Conservation (phyloP, 345 rosid genomes). For the Gossypium ekmanianum region DNA sequence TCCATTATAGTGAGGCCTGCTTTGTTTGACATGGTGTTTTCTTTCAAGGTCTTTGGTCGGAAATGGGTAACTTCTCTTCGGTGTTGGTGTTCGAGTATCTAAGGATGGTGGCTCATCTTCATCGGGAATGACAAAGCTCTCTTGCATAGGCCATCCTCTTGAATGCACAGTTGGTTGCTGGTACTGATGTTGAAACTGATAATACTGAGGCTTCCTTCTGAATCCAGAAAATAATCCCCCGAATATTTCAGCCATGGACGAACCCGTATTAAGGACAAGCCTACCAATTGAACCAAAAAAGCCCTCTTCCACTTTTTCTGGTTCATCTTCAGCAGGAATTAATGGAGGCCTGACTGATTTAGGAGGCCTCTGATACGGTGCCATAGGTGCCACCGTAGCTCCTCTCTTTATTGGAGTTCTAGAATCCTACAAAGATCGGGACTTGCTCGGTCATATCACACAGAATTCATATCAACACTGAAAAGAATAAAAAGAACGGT, state of each 20-base stretch:
- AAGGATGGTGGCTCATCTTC: slow-evolving; percentile 73
- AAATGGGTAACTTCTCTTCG: slow-evolving; percentile 49
- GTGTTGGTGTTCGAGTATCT: slow-evolving; percentile 50
- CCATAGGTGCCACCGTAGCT: slow-evolving; percentile 51
- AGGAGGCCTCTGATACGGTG: slow-evolving; percentile 62
- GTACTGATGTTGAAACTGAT: slow-evolving; percentile 44
- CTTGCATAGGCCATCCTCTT: slow-evolving; percentile 70
- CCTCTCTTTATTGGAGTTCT: slow-evolving; percentile 40
- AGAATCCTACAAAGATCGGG: slow-evolving; percentile 32
- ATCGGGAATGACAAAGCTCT: slow-evolving; percentile 69
- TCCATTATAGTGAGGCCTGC: slow-evolving; percentile 39
- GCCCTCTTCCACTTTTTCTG: slow-evolving; percentile 59
- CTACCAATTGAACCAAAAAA: slow-evolving; percentile 69
- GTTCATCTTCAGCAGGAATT: slow-evolving; percentile 64
- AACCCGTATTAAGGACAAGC: slow-evolving; percentile 61
- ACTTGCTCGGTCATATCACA: slow-evolving; percentile 5
- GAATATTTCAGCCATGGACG: slow-evolving; percentile 55
- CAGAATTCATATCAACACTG: background rate
- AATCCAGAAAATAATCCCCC: slow-evolving; percentile 45
- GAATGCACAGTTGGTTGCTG: slow-evolving; percentile 33
- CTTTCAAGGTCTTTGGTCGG: slow-evolving; percentile 37
- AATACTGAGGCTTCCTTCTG: slow-evolving; percentile 36
- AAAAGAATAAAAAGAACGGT: background rate
- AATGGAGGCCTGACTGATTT: slow-evolving; percentile 64
- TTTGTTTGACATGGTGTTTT: slow-evolving; percentile 46